Evolutionary conservation across 2,329 filamentous ascomycete genomes (phyloP), one percentile per base, ranked within the genome.

Genomic region (Ophiostoma ips): DNA sequence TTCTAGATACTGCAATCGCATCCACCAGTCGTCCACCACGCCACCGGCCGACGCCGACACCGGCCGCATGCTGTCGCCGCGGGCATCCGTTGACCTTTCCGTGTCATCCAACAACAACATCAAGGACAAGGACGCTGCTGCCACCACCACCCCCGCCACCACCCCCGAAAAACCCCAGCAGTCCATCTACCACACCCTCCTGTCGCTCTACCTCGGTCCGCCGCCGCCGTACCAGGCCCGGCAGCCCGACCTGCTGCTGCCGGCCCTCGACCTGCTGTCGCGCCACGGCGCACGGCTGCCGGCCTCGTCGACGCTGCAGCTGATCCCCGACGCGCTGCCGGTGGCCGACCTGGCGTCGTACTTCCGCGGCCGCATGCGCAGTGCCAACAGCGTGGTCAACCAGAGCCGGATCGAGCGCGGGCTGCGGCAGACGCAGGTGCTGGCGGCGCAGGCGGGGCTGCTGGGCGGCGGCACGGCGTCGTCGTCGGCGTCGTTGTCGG

Each of bases 261-360:
- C 90, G 1, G 92, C 92, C 0, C 74, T 98, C 6, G 79, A 84
- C 31, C 77, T 98, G 16, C 79, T 98, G n/a, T 88, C 85, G 40
- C 86, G 86, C 58, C 92, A 98, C 62, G 92, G 92, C 45, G 87
- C 90, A 11, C 84, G 92, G 11, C 77, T 98, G 6, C 90, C 94
- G 0, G 88, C 92, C 0, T 79, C 81, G 5, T 90, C 86, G 33
- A 94, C 90, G 0, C 72, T 98, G 8, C 80, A 84, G 18, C 74
- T 98, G 19, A 89, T 98, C 41, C 92, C 92, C 0, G 77, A 87
- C 53, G 72, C 77, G 3, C 76, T 96, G 8, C 83, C 87, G 0
- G 79, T 96, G 8, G 71, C 75, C 35, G 78, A 92, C 51, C 76
- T 98, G 0, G 85, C 89, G 60, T 83, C 83, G 13, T 98, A 98